Evolutionary conservation across 2,329 filamentous ascomycete species (phyloP), one percentile per base, ranked within the genome.

Genomic region (Fusarium solani-melongenae): DNA sequence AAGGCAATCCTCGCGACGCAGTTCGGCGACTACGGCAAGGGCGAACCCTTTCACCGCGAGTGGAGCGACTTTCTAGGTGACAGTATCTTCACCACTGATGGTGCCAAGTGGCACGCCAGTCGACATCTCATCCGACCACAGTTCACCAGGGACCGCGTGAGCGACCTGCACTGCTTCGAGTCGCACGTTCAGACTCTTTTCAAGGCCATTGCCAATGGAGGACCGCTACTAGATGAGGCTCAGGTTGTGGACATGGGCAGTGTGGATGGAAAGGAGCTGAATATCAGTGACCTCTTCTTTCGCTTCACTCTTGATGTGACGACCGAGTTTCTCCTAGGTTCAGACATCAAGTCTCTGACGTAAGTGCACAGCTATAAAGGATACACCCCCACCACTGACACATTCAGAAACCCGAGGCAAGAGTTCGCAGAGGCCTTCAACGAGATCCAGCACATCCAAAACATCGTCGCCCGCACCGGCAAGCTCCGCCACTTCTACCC

Each of bases 1-100:
- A 97, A 98, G 82, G 94, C 95, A 7, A 88, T 98, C 24, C 86
- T 98, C n/a, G 93, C 95, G 0, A 93, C 92, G 1, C 94, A 98
- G 79, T 98, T 98, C 79, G 64, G 75, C 44, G 93, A 97, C 79
- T 98, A 92, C 79, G 95, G 95, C 76, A 95, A 98, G 80, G 94
- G 95, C 8, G 83, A 90, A 70, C 82, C 86, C 24, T 97, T 97
- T 83, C 92, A 95, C 76, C 76, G 82, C 10, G 92, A 95, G 60
- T 97, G 93, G 92, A 87, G 89, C 66, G 89, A 91, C 15, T 97
- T 94, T 72, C 84, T 97, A 22, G 93, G 93, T 27, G 88, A 94
- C 76, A 80, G 90, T 83, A 94, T 94, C 85, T 94, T 94, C 82
- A 92, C 91, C 9, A 97, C 94, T 0, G 95, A 98, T 79, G 92